A percentile compares a stretch with the other conserved stretches of the same genome.
phyloP scores from a whole-genome alignment of 306 rosid genomes.

The Prunus kanzakura region DNA sequence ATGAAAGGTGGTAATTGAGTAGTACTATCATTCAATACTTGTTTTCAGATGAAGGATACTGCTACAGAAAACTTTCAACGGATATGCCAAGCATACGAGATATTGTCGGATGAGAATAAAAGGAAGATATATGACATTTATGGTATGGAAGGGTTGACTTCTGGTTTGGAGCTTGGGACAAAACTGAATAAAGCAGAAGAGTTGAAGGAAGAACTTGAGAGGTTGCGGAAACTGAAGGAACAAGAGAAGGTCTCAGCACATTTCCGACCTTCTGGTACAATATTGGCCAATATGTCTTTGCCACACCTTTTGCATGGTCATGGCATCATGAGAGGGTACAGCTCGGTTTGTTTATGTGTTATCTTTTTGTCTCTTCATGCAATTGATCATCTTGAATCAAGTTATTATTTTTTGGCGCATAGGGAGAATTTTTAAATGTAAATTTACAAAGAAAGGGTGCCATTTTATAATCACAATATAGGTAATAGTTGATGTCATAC shows the following conservation, averaged over 20 bases:
- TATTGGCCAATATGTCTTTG: slow-evolving; percentile 70
- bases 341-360: slow-evolving; percentile 13
- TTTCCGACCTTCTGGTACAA: slow-evolving; percentile 75
- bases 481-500: background rate
- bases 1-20: background rate
- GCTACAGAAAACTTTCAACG: slow-evolving; percentile 92
- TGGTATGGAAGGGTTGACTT: slow-evolving; percentile 87
- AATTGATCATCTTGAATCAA: background rate
- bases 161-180: slow-evolving; percentile 89
- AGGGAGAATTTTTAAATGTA: background rate
- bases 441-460: background rate
- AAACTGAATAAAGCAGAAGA: slow-evolving; percentile 71
- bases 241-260: slow-evolving; percentile 54
- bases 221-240: slow-evolving; percentile 58
- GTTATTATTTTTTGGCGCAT: background rate
- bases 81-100: slow-evolving; percentile 87
- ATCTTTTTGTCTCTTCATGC: background rate
- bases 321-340: slow-evolving; percentile 82
- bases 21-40: background rate
- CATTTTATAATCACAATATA: background rate
- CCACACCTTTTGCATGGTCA: slow-evolving; percentile 61
- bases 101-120: slow-evolving; percentile 71
- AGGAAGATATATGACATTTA: slow-evolving; percentile 88
- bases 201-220: slow-evolving; percentile 78
- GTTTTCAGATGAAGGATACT: slow-evolving; percentile 73